phyloP scores from a whole-genome alignment of 352 stramenopile species.

The Phytophthora hibernalis region DNA sequence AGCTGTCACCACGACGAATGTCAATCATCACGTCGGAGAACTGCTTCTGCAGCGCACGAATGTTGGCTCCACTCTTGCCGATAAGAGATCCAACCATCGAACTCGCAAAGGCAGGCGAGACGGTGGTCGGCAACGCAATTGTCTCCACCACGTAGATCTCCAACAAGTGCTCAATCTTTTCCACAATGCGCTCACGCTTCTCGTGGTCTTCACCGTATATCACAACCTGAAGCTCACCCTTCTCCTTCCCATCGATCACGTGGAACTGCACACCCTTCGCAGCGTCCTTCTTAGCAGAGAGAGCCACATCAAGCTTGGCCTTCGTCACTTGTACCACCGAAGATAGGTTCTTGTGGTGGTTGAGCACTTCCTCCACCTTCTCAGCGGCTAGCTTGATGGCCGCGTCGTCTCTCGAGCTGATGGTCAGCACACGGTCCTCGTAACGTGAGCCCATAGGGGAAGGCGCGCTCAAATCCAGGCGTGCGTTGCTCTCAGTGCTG shows the following conservation, averaged over 20 bases:
- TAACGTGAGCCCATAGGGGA: constrained; percentile 28
- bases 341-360: constrained; percentile 59
- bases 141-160: constrained; percentile 57
- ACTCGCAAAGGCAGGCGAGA: constrained; percentile 40
- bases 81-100: constrained; percentile 79
- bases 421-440: constrained; percentile 60
- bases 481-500: constrained; percentile 60
- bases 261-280: constrained; percentile 64
- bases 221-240: constrained; percentile 55
- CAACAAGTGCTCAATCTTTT: constrained; percentile 71
- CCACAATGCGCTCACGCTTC: constrained; percentile 60
- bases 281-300: constrained; percentile 56
- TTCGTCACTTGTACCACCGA: constrained; percentile 52
- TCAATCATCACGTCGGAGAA: constrained; percentile 71
- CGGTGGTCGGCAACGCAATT: constrained; percentile 52
- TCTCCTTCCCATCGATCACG: constrained; percentile 50
- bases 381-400: constrained; percentile 63
- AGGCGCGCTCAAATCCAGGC: constrained; percentile 57
- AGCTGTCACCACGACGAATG: constrained; percentile 56
- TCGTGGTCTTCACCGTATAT: constrained; percentile 65
- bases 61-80: constrained; percentile 83
- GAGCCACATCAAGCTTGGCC: constrained; percentile 59
- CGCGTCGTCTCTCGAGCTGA: constrained; percentile 71
- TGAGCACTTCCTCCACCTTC: constrained; percentile 63
- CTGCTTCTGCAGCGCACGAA: constrained; percentile 69